Base-by-base conservation (phyloP, 1,284 basidiomycete genomes). In the Puccinia hordei region DNA sequence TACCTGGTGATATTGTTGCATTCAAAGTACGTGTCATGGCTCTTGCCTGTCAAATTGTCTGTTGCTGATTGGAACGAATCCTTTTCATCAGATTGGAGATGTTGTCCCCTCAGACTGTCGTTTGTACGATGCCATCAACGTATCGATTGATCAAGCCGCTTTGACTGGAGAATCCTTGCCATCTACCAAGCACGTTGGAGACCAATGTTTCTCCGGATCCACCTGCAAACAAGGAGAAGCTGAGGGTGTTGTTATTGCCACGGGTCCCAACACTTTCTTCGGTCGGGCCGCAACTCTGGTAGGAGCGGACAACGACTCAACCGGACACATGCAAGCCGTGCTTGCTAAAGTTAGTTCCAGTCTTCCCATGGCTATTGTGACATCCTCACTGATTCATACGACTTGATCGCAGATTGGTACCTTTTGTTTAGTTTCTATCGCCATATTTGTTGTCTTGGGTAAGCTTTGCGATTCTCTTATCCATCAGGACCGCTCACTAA, bases 221-320 rank as follows among this genome's bases (percentile, higher is more conserved):
- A 96, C 93, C 83, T 97, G 95, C 87, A 97, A 98, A 87, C 93
- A 95, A 88, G 95, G 95, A 88, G 94, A 97, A 87, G 94, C 93
- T 59, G 94, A 97, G 88, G 95, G 93, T 88, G 92, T 97, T 80
- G 93, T 97, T 85, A 98, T 96, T 87, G 94, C 93, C 82, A 97
- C 94, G 82, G 95, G 94, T 87, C 89, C 91, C 88, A 96, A 85
- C 82, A 85, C 85, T 46, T 85, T 85, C 83, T 85, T 85, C 82
- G 85, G 84, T 66, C 92, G 93, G 85, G 94, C 94, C 77, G 95
- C 95, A 33, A 93, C 93, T 75, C 92, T 98, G 81, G 95, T 98
- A 86, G 94, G 94, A 61, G 92, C 93, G 86, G 95, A 97, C 85
- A 93, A 97, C 85, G 95, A 98, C 86, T 93, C 93, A 84, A 94